These are phyloP conservation scores for Boletus mariae DNA, from an alignment of 1,284 basidiomycete genomes.

Conservation along the genomic window DNA sequence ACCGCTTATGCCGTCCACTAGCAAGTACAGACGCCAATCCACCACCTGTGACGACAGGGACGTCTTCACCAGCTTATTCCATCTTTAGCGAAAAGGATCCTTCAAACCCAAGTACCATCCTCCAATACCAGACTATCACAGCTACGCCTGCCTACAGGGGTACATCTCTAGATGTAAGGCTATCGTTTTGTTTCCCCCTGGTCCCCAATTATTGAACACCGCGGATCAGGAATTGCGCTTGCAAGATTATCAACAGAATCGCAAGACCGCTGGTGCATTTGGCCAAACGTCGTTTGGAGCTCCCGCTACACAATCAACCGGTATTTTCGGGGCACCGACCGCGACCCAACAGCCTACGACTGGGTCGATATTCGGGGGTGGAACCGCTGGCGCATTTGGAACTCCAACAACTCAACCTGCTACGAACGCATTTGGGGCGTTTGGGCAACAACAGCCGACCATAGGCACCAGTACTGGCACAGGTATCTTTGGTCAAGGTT, in stretches of 20 bases:
- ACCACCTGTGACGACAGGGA: conserved; percentile 58
- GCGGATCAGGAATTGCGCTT: conserved; percentile 58
- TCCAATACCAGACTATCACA: conserved; percentile 72
- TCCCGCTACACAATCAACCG: conserved; percentile 25
- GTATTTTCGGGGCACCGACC: conserved; percentile 42
- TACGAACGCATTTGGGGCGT: conserved; percentile 28
- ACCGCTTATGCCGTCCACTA: conserved; percentile 19
- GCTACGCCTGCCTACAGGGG: conserved; percentile 67
- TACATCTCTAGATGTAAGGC: conserved; percentile 63
- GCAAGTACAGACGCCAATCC: conserved; percentile 34
- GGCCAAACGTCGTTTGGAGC: conserved; percentile 37
- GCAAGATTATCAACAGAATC: conserved; percentile 73
- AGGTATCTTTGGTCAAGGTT: conserved; percentile 37
- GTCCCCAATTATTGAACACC: not conserved
- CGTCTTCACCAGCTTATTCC: conserved; percentile 55
- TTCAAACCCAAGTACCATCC: conserved; percentile 36
- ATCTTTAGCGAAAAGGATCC: conserved; percentile 59
- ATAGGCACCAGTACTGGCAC: conserved; percentile 35
- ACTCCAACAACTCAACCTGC: conserved; percentile 25
- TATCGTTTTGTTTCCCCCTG: conserved; percentile 2
- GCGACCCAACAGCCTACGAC: conserved; percentile 34
- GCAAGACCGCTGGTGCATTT: conserved; percentile 62
- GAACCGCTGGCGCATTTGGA: conserved; percentile 37
- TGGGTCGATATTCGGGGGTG: conserved; percentile 32
- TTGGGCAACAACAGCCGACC: conserved; percentile 28